Conservation (phyloP, 805 yeast genomes). For the Monosporozyma aquatica region DNA sequence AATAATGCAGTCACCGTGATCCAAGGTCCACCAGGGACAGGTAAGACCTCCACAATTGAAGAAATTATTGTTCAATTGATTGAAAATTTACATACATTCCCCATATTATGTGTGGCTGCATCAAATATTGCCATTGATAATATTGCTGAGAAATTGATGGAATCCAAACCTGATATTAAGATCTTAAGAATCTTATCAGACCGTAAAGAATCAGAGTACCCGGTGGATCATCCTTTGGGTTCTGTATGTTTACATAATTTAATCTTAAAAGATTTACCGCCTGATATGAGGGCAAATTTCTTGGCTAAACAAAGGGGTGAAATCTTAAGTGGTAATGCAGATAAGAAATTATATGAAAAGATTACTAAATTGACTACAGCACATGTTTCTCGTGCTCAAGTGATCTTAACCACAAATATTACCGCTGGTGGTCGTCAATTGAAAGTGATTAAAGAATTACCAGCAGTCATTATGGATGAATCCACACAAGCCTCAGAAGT, state of each 20-base stretch:
- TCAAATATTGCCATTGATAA: slow-evolving; percentile 70
- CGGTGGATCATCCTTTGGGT: slow-evolving; percentile 45
- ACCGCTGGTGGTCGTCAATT: slow-evolving; percentile 61
- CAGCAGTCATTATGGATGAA: slow-evolving; percentile 71
- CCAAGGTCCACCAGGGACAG: slow-evolving; percentile 82
- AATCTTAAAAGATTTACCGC: slow-evolving; percentile 42
- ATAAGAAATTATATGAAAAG: slow-evolving; percentile 40
- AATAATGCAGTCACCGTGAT: slow-evolving; percentile 45
- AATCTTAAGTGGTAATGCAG: slow-evolving; percentile 38
- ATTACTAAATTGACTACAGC: slow-evolving; percentile 39
- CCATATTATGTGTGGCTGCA: slow-evolving; percentile 66
- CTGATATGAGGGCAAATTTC: slow-evolving; percentile 35
- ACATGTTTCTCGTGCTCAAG: slow-evolving; percentile 54
- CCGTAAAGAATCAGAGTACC: slow-evolving; percentile 55
- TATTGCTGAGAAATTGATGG: slow-evolving; percentile 58
- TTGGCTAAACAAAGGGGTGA: slow-evolving; percentile 37
- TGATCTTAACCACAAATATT: slow-evolving; percentile 64
- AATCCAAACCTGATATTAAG: slow-evolving; percentile 38
- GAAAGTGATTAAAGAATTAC: slow-evolving; percentile 44
- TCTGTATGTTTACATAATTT: slow-evolving; percentile 58
- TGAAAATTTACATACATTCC: slow-evolving; percentile 46
- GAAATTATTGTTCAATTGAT: slow-evolving; percentile 52
- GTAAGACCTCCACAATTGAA: slow-evolving; percentile 64
- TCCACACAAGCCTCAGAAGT: slow-evolving; percentile 73
- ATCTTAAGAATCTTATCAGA: slow-evolving; percentile 50